These are phyloP conservation scores for Narthecium ossifragum DNA, from an alignment of 106 monocot species.

Conservation along the genomic window DNA sequence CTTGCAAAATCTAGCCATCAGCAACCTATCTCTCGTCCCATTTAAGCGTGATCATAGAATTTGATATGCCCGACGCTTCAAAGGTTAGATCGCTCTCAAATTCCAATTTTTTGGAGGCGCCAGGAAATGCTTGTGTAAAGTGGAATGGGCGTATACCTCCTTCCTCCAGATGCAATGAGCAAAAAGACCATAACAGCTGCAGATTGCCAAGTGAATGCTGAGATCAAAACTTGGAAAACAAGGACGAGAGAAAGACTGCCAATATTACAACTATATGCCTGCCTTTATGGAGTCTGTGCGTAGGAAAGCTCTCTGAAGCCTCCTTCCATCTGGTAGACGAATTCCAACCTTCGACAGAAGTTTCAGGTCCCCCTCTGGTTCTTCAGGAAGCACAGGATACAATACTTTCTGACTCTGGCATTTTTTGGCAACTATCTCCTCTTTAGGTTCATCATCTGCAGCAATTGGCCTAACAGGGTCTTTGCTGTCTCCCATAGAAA, in stretches of 20 bases:
- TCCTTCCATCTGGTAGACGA: constrained; percentile 75
- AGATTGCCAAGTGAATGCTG: neutral
- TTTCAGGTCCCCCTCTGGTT: constrained; percentile 57
- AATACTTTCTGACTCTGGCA: constrained; percentile 15
- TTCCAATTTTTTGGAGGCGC: constrained; percentile 43
- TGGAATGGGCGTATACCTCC: constrained; percentile 34
- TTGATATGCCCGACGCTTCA: constrained; percentile 44
- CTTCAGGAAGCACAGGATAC: constrained; percentile 85
- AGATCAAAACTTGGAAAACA: neutral
- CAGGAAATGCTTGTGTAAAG: constrained; percentile 59
- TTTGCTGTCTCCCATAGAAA: constrained; percentile 30
- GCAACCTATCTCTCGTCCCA: no score
- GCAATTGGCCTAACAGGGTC: neutral
- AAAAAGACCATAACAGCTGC: constrained; percentile 68
- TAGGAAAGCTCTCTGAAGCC: constrained; percentile 74
- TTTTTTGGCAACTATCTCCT: constrained; percentile 14
- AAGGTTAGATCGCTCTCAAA: constrained; percentile 36
- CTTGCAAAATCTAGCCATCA: no score
- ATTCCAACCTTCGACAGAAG: constrained; percentile 71
- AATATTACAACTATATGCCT: neutral
- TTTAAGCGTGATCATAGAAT: constrained; percentile 30
- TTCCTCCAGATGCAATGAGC: constrained; percentile 37
- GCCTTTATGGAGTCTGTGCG: constrained; percentile 68
- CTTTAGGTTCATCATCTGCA: constrained; percentile 17
- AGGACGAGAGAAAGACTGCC: neutral